Evolutionary conservation across 345 rosid species (phyloP).

Genomic region (Aurinia saxatilis): DNA sequence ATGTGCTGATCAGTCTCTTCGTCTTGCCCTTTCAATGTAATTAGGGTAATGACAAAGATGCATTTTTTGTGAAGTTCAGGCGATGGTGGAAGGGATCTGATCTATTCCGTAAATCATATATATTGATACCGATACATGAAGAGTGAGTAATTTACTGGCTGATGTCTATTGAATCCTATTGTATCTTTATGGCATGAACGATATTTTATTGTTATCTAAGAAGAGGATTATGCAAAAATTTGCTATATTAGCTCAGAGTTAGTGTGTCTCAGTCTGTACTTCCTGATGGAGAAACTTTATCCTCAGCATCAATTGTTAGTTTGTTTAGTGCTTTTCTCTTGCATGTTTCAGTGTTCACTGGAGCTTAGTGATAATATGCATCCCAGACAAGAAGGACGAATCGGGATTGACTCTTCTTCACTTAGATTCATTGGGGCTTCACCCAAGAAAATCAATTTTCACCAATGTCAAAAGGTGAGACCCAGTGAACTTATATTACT

Average conservation of each 20-base stretch:
- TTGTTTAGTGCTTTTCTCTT: background rate
- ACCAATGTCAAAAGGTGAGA: constrained; percentile 63
- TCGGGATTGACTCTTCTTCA: constrained; percentile 80
- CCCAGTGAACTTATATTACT: background rate
- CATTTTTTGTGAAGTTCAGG: constrained; percentile 66
- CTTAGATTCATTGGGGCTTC: constrained; percentile 79
- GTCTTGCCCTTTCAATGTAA: constrained; percentile 3
- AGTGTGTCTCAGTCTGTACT: background rate
- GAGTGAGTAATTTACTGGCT: constrained; percentile 45
- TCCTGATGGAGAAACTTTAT: background rate
- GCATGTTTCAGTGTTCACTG: constrained; percentile 62
- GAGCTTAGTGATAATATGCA: constrained; percentile 92
- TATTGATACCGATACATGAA: constrained; percentile 83
- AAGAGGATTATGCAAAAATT: background rate
- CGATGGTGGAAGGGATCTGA: constrained; percentile 95
- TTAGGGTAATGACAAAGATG: constrained; percentile 52
- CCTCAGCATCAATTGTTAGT: background rate
- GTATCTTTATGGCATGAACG: background rate
- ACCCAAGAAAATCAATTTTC: constrained; percentile 50
- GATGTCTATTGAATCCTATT: background rate
- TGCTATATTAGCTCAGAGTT: background rate
- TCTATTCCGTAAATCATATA: constrained; percentile 82
- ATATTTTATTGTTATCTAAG: background rate
- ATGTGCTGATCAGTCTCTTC: constrained; percentile 1
- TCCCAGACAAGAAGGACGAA: constrained; percentile 68